Evolutionary conservation across 75 land plant genomes (phyloP).

Genomic region (Selaginella moellendorffii): DNA sequence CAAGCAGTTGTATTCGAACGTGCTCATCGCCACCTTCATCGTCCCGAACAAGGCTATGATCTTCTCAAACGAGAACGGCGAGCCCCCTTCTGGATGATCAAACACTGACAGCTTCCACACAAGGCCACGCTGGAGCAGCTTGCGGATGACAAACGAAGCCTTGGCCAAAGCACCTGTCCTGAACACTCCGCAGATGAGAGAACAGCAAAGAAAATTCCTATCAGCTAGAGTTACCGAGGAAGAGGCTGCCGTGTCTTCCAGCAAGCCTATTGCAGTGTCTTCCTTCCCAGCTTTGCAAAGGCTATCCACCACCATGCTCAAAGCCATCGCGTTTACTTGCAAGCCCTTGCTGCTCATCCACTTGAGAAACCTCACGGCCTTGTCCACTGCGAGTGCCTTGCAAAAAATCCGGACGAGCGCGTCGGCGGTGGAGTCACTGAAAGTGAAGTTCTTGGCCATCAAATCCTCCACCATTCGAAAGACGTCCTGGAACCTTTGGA

Average conservation of each 20-base stretch:
- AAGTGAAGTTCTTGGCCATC: not conserved
- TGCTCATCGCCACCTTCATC: not conserved
- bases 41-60: not conserved
- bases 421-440: not conserved
- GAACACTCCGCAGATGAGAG: not conserved
- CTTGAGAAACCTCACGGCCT: not conserved
- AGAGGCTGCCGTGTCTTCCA: not conserved
- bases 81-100: not conserved
- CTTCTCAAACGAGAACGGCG: not conserved
- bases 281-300: not conserved
- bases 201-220: not conserved
- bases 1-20: not conserved
- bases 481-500: not conserved
- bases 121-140: not conserved
- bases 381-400: not conserved
- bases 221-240: not conserved
- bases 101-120: not conserved
- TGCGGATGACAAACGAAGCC: not conserved
- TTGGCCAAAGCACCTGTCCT: not conserved
- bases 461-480: not conserved
- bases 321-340: not conserved
- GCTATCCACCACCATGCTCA: not conserved
- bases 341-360: not conserved
- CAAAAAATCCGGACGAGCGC: not conserved
- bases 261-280: not conserved